Percentiles rank a stretch among this genome's conserved stretches.
Evolutionary conservation across 2,329 filamentous ascomycete species (phyloP).

Genomic region (Cryphonectria radicalis): DNA sequence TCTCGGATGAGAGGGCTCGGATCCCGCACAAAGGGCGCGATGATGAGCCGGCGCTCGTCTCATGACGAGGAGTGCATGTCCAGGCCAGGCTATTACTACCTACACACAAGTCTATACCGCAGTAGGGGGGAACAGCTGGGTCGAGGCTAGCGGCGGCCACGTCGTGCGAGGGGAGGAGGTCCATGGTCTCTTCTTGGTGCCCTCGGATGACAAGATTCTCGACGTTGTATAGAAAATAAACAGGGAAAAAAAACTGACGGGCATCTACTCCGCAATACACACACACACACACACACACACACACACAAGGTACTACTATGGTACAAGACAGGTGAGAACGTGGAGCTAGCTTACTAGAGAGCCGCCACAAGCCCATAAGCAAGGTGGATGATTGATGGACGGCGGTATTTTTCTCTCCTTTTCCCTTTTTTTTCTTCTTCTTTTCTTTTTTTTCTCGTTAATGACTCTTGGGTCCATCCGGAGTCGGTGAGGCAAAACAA

Average conservation of each 20-base stretch:
- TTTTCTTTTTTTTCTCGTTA: background rate
- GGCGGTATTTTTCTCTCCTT: slow-evolving; percentile 6
- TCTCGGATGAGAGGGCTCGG: background rate
- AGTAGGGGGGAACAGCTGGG: background rate
- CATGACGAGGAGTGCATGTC: slow-evolving; percentile 12
- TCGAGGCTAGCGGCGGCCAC: background rate
- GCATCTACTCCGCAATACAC: background rate
- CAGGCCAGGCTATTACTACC: slow-evolving; percentile 1
- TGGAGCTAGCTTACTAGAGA: background rate
- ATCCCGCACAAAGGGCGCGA: background rate
- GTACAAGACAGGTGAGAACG: background rate
- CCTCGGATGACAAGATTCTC: background rate
- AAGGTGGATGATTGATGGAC: background rate
- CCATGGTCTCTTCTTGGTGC: background rate
- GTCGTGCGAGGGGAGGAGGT: background rate
- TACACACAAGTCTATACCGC: background rate
- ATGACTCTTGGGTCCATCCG: slow-evolving; percentile 33
- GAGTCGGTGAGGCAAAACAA: slow-evolving; percentile 46
- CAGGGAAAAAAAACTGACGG: background rate
- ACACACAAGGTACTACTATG: background rate
- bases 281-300: background rate
- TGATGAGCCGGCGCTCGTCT: slow-evolving; percentile 22
- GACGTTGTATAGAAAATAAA: background rate
- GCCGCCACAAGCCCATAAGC: background rate
- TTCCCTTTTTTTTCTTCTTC: background rate